A percentile compares a stretch with the other conserved stretches of the same genome.
phyloP scores from a whole-genome alignment of 768 basidiomycete genomes.

The Mycena kentingensis region DNA sequence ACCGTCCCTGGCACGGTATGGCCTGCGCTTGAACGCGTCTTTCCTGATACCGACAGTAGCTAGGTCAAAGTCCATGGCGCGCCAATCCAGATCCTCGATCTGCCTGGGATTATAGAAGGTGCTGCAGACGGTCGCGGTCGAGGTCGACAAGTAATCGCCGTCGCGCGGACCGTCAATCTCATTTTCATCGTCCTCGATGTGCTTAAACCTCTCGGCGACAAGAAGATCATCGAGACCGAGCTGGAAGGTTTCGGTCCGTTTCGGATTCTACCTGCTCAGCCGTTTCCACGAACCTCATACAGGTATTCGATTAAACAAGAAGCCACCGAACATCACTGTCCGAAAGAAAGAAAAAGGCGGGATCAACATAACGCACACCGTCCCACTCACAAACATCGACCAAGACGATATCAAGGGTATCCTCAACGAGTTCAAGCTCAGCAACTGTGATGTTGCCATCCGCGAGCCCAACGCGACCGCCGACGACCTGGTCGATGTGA shows the following conservation, averaged over 20 bases:
- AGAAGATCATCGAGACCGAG: slow-evolving; percentile 87
- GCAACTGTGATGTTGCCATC: slow-evolving; percentile 89
- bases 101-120: slow-evolving; percentile 97
- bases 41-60: not conserved
- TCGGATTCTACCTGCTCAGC: too few species aligned
- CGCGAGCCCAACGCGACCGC: slow-evolving; percentile 90
- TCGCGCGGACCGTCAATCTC: slow-evolving; percentile 96
- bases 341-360: slow-evolving; percentile 90
- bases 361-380: slow-evolving; percentile 90
- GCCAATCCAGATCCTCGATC: slow-evolving; percentile 91
- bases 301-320: slow-evolving; percentile 93
- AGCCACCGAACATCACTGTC: slow-evolving; percentile 83
- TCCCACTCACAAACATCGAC: slow-evolving; percentile 86
- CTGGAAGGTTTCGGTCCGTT: slow-evolving; percentile 99
- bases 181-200: slow-evolving; percentile 99
- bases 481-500: slow-evolving; percentile 95
- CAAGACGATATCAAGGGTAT: slow-evolving; percentile 96
- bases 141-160: slow-evolving; percentile 93
- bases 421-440: slow-evolving; percentile 88
- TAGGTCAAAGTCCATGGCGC: slow-evolving; percentile 88
- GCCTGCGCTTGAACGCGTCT: not conserved
- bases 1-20: slow-evolving; percentile 85
- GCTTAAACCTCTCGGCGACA: slow-evolving; percentile 95
- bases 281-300: too few species aligned
- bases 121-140: slow-evolving; percentile 95